Base-by-base conservation (phyloP, 495 filamentous ascomycete genomes). In the Podospora comata region DNA sequence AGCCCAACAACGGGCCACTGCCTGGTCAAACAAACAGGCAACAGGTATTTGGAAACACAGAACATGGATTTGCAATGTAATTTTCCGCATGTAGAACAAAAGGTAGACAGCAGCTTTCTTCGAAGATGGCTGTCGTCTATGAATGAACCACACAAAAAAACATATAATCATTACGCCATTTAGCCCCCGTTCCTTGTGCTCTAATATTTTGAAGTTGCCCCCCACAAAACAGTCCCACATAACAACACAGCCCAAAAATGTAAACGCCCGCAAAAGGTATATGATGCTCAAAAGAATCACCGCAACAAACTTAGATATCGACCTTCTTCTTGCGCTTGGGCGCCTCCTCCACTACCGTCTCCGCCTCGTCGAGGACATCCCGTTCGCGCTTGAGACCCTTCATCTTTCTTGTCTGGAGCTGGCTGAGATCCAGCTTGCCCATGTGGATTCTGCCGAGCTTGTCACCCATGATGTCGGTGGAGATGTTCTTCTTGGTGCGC, bases 401-500 rank as follows among this genome's bases (percentile, higher is more conserved):
- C 94, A 99, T 97, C 89, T 99, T 99, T 75, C 95, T 87, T 59
- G 92, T 97, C 87, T 98, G 95, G 79, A 99, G 77, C 68, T 89
- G 85, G 67, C 82, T 84, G 48, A 99, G 84, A 81, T 98, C 94
- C 79, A 97, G 92, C 84, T 91, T 93, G 75, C 90, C 92, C 30
- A 95, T 79, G 81, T 99, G 96, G 65, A 99, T 92, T 66, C 93
- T 86, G 65, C 96, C 95, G 64, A 98, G 81, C 87, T 98, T 97
- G 76, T 99, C 96, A 76, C 96, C 95, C 69, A 99, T 90, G 57
- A 89, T 79, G 77, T 97, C 94, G 70, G 91, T 97, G 68, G 85
- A 83, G 70, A 98, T 89, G 77, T 99, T 99, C 90, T 98, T 98
- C 91, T 93, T 97, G 61, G 87, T 87, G 81, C 87, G 89, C 82